A percentile compares a stretch with the other conserved stretches of the same genome.
Conservation (phyloP, 78 protist species). For the Emiliania huxleyi region DNA sequence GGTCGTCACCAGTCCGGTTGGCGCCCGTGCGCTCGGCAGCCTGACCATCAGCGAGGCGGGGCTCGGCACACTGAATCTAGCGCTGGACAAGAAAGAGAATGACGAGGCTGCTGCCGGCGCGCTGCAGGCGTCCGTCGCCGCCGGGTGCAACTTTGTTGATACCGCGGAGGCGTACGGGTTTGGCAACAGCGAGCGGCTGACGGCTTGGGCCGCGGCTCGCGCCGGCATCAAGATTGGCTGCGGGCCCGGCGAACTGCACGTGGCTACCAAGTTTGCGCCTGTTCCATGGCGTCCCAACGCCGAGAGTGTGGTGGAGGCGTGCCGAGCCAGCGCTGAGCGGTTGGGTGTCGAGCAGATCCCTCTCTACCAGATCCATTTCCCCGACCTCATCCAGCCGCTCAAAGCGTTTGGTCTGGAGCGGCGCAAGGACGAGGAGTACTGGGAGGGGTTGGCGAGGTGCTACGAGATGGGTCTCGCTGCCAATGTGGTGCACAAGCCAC, state of each 20-base stretch:
- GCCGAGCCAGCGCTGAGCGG: not conserved
- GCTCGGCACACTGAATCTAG: not conserved
- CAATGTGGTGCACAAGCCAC: too few relatives aligned
- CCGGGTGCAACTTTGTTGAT: not conserved
- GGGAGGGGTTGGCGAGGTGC: not conserved
- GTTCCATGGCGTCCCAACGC: not conserved
- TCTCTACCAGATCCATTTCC: constrained; percentile 13
- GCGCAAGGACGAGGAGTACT: constrained; percentile 8
- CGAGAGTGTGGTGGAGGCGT: not conserved
- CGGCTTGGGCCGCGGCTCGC: not conserved
- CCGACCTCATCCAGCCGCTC: constrained; percentile 9
- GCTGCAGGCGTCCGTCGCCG: not conserved
- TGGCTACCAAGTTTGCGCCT: constrained; percentile 4
- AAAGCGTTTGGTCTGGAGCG: not conserved
- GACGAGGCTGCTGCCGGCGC: not conserved
- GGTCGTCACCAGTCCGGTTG: too few relatives aligned
- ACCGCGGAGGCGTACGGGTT: constrained; percentile 16
- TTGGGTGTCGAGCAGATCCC: not conserved
- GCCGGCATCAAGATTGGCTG: not conserved
- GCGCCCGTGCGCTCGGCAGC: constrained; percentile 14
- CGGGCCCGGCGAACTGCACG: not conserved
- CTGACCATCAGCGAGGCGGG: not conserved
- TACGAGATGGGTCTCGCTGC: not conserved
- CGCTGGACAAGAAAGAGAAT: not conserved
- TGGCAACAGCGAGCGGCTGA: not conserved